These are phyloP conservation scores for Neohortaea acidophila DNA, from an alignment of 495 filamentous ascomycete species.

Conservation along the genomic window DNA sequence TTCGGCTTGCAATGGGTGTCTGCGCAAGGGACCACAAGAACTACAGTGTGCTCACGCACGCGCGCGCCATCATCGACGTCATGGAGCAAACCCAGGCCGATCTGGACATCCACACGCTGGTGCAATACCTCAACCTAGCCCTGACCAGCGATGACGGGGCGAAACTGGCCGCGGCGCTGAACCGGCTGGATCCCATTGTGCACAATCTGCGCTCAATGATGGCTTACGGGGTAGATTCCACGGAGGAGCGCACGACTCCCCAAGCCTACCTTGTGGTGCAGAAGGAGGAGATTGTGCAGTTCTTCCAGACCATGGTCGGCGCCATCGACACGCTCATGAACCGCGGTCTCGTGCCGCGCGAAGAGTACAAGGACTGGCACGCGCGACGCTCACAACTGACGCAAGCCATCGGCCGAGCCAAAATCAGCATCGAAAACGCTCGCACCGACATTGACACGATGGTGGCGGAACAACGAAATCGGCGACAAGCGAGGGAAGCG, in stretches of 20 bases:
- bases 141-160: slow-evolving; percentile 4
- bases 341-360: slow-evolving; percentile 11
- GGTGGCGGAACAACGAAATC: not conserved
- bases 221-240: slow-evolving; percentile 2
- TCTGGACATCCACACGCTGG: slow-evolving; percentile 30
- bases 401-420: not conserved
- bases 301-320: slow-evolving; percentile 7
- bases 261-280: not conserved
- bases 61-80: slow-evolving; percentile 18
- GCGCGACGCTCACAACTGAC: slow-evolving; percentile 4
- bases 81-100: slow-evolving; percentile 18
- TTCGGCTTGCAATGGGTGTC: slow-evolving; percentile 52
- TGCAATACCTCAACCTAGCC: slow-evolving; percentile 28
- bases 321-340: slow-evolving; percentile 12
- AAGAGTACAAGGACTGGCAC: slow-evolving; percentile 9
- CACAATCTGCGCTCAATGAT: slow-evolving; percentile 9
- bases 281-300: slow-evolving; percentile 1
- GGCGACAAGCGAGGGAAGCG: not conserved
- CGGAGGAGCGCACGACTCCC: not conserved
- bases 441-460: not conserved
- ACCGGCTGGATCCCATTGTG: slow-evolving; percentile 9
- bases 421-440: not conserved
- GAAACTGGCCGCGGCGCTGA: slow-evolving; percentile 7
- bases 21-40: slow-evolving; percentile 62
- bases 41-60: slow-evolving; percentile 30